These are phyloP conservation scores for Phialophora expanda DNA, from an alignment of 2,329 filamentous ascomycete genomes.

Conservation along the genomic window DNA sequence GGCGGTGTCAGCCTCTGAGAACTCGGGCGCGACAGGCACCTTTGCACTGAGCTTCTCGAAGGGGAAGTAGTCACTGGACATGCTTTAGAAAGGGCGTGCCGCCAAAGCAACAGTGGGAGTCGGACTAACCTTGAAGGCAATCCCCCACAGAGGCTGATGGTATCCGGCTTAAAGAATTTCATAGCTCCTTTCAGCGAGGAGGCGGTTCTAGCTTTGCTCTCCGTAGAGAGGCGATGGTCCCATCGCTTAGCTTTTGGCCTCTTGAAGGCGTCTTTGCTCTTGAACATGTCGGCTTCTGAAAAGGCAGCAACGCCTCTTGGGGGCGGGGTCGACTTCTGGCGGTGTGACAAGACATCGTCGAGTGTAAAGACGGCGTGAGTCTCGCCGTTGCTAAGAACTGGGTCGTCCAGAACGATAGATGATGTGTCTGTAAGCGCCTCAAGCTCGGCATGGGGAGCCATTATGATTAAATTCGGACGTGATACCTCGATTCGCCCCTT, in stretches of 20 bases:
- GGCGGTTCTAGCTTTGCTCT: constrained; percentile 63
- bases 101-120: not conserved
- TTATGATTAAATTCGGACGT: constrained; percentile 5
- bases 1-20: constrained; percentile 71
- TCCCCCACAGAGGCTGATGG: constrained; percentile 92
- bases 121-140: constrained; percentile 66
- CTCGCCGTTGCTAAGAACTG: constrained; percentile 34
- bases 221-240: constrained; percentile 71
- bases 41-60: constrained; percentile 77
- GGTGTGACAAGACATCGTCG: constrained; percentile 69
- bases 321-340: constrained; percentile 65
- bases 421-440: constrained; percentile 47
- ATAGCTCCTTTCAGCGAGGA: constrained; percentile 85
- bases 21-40: constrained; percentile 71
- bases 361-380: constrained; percentile 57
- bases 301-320: constrained; percentile 35
- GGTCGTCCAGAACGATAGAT: constrained; percentile 46
- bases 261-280: constrained; percentile 48
- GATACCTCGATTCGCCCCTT: not conserved
- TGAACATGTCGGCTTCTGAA: constrained; percentile 32
- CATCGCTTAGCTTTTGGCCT: constrained; percentile 82
- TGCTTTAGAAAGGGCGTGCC: constrained; percentile 8
- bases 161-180: constrained; percentile 73
- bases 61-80: constrained; percentile 80
- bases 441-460: constrained; percentile 39